These are phyloP conservation scores for Backusella westeae DNA, from an alignment of 192 early-diverging fungal species.

Conservation along the genomic window DNA sequence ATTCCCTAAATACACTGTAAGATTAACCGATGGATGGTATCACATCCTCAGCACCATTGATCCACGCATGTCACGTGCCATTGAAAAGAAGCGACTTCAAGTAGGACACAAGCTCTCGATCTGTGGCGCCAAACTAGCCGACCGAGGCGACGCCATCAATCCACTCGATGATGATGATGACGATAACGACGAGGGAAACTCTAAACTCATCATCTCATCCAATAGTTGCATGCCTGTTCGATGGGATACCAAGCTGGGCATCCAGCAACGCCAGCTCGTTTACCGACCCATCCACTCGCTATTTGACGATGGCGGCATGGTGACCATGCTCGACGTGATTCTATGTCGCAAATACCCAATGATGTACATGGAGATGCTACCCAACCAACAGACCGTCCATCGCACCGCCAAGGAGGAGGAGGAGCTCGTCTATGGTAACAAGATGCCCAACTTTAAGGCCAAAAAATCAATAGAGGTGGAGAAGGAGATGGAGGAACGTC, in stretches of 20 bases:
- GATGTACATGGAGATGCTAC: constrained; percentile 46
- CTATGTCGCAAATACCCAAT: constrained; percentile 56
- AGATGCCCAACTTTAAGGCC: not conserved
- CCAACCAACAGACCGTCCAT: constrained; percentile 41
- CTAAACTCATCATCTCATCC: constrained; percentile 42
- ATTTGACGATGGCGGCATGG: constrained; percentile 52
- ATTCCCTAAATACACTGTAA: constrained; percentile 14
- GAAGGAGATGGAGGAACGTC: constrained; percentile 20
- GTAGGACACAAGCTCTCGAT: constrained; percentile 65
- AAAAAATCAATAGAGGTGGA: not conserved
- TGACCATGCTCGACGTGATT: constrained; percentile 61
- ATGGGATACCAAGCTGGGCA: constrained; percentile 68
- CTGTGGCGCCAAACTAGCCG: constrained; percentile 49
- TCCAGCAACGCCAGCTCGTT: constrained; percentile 35
- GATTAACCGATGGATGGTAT: constrained; percentile 79
- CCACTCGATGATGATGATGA: constrained; percentile 37
- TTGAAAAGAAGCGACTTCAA: constrained; percentile 39
- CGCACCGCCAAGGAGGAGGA: constrained; percentile 56
- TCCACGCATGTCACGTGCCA: constrained; percentile 30
- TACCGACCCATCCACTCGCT: constrained; percentile 35
- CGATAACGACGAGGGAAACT: not conserved
- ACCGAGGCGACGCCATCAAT: constrained; percentile 17
- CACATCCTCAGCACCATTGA: constrained; percentile 54
- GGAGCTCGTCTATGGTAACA: not conserved
- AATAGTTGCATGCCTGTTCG: constrained; percentile 54